These are phyloP conservation scores for Agroathelia rolfsii DNA, from an alignment of 1,284 basidiomycete genomes.

Conservation along the genomic window DNA sequence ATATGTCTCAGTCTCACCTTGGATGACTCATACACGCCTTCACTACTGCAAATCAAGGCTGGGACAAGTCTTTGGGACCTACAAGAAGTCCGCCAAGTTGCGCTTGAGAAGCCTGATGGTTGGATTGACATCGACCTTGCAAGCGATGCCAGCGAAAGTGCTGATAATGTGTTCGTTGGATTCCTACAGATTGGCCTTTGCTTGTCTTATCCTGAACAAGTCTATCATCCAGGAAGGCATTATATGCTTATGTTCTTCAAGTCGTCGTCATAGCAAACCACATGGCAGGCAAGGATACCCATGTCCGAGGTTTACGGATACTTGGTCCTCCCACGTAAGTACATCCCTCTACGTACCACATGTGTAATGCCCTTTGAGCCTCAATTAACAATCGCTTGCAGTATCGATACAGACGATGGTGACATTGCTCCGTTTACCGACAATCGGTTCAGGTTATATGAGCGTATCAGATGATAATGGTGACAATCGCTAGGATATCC, in stretches of 20 bases:
- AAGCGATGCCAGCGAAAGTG: slow-evolving; percentile 69
- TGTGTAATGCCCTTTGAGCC: no score
- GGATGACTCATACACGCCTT: slow-evolving; percentile 97
- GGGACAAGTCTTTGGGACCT: slow-evolving; percentile 90
- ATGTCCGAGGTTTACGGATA: slow-evolving; percentile 83
- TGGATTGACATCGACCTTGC: slow-evolving; percentile 91
- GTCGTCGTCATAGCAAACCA: slow-evolving; percentile 90
- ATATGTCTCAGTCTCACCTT: slow-evolving; percentile 79
- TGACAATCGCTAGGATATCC: no score
- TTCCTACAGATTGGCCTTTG: neutral
- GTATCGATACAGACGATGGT: no score
- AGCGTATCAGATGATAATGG: no score
- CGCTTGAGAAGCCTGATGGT: slow-evolving; percentile 84
- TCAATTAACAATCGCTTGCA: no score
- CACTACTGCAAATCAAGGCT: slow-evolving; percentile 80
- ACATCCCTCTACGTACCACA: neutral
- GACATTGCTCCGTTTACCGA: no score
- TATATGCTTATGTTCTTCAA: slow-evolving; percentile 86
- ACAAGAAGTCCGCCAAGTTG: slow-evolving; percentile 82
- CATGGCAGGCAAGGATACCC: slow-evolving; percentile 98
- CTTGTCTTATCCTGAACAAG: slow-evolving; percentile 4
- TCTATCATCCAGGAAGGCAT: slow-evolving; percentile 52
- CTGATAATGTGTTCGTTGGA: slow-evolving; percentile 51
- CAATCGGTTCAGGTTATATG: no score
- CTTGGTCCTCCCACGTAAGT: slow-evolving; percentile 79